Conservation (phyloP, 805 yeast species). For the Yarrowia bubula region DNA sequence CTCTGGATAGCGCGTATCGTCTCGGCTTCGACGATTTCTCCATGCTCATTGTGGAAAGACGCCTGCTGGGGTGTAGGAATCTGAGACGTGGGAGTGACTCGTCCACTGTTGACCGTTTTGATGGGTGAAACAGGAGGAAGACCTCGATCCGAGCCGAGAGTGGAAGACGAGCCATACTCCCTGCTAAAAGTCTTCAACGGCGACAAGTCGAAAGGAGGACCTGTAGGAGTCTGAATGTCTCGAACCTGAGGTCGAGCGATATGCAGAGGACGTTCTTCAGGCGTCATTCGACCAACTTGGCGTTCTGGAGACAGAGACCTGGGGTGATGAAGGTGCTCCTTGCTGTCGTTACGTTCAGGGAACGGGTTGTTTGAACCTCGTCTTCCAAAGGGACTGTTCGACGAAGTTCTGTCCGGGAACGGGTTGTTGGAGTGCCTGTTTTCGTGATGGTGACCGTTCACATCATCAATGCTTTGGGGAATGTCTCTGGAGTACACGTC, state of each 20-base stretch:
- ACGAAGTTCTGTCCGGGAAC: not conserved
- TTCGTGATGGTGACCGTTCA: not conserved
- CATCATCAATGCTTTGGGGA: constrained; percentile 5
- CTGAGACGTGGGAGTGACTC: constrained; percentile 13
- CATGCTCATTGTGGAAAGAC: constrained; percentile 19
- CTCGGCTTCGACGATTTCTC: constrained; percentile 1
- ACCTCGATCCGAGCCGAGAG: not conserved
- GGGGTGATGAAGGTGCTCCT: not conserved
- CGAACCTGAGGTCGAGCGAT: not conserved
- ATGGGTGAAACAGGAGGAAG: constrained; percentile 19
- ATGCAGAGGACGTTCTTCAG: constrained; percentile 13
- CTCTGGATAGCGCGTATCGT: not conserved
- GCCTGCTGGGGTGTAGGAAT: constrained; percentile 11
- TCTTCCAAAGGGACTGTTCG: not conserved
- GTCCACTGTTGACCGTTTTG: constrained; percentile 17
- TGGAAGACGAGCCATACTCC: not conserved
- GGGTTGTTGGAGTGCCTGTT: not conserved
- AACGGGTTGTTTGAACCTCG: not conserved
- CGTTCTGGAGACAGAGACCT: constrained; percentile 7
- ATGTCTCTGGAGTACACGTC: not conserved
- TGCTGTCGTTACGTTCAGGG: constrained; percentile 4
- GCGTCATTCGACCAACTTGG: constrained; percentile 8
- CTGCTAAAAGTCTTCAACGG: constrained; percentile 12
- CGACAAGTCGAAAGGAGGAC: constrained; percentile 1
- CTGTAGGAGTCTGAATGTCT: not conserved